A percentile compares a stretch with the other conserved stretches of the same genome.
Conservation (phyloP, 1,284 basidiomycete genomes). For the Vanrija sp. region DNA sequence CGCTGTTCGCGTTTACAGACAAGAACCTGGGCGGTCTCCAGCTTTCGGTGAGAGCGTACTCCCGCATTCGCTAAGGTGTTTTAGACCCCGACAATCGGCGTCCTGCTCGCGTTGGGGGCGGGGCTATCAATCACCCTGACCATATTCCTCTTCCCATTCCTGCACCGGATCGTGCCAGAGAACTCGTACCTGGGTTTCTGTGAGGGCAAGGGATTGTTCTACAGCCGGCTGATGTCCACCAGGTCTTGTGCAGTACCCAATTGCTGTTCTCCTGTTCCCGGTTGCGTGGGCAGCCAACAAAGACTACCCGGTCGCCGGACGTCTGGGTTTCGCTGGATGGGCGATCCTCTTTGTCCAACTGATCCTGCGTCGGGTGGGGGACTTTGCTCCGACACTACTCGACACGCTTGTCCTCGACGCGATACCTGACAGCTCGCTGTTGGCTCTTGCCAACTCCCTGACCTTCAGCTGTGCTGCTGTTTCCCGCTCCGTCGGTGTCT, state of each 20-base stretch:
- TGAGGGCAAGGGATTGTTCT: slow-evolving; percentile 2
- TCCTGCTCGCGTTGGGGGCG: slow-evolving; percentile 32
- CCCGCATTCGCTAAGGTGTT: not conserved
- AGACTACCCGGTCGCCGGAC: not conserved
- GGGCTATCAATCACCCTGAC: slow-evolving; percentile 37
- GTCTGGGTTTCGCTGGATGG: slow-evolving; percentile 11
- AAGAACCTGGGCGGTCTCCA: slow-evolving; percentile 34
- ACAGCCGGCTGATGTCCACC: not conserved
- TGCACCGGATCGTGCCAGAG: slow-evolving; percentile 27
- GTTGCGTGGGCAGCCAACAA: slow-evolving; percentile 28
- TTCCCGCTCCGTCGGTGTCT: slow-evolving; percentile 32
- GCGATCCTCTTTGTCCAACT: slow-evolving; percentile 29
- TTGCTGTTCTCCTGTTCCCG: slow-evolving; percentile 30
- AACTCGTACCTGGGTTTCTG: slow-evolving; percentile 17
- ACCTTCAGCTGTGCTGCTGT: slow-evolving; percentile 35
- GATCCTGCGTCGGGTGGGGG: slow-evolving; percentile 30
- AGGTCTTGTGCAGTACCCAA: slow-evolving; percentile 31
- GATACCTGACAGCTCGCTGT: slow-evolving; percentile 33
- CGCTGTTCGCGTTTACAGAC: slow-evolving; percentile 36
- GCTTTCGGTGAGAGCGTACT: slow-evolving; percentile 21
- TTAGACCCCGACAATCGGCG: slow-evolving; percentile 33
- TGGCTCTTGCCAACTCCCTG: slow-evolving; percentile 38
- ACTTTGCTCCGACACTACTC: slow-evolving; percentile 35
- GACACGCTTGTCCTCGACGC: slow-evolving; percentile 34
- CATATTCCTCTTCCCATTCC: slow-evolving; percentile 30